phyloP scores from a whole-genome alignment of 345 rosid genomes.

The Fremontodendron californicum region DNA sequence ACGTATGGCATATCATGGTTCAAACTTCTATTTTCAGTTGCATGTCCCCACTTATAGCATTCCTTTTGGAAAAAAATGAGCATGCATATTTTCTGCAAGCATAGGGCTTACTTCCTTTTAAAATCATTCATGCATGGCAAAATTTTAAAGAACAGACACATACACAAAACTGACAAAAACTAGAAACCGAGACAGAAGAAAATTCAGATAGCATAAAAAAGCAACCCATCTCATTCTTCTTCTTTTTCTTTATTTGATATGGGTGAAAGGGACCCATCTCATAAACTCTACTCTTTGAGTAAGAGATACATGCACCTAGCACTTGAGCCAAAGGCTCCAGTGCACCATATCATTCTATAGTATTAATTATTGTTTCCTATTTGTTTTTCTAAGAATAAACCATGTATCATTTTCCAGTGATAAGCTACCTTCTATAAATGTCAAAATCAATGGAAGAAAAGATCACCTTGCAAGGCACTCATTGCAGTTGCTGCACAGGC shows the following conservation, averaged over 20 bases:
- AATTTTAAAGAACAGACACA: background rate
- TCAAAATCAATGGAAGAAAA: background rate
- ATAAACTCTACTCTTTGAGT: background rate
- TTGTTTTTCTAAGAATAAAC: background rate
- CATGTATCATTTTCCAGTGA: background rate
- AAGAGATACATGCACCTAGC: background rate
- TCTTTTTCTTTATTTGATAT: no score
- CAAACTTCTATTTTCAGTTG: background rate
- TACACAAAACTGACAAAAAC: background rate
- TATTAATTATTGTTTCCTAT: background rate
- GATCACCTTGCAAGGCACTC: constrained; percentile 81
- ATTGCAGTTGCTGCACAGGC: constrained; percentile 90
- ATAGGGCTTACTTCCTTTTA: background rate
- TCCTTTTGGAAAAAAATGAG: background rate
- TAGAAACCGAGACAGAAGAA: background rate
- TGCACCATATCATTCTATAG: background rate
- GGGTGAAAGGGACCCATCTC: no score
- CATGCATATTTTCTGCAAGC: background rate
- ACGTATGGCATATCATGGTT: background rate
- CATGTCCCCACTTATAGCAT: background rate
- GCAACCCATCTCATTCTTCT: background rate
- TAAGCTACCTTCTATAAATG: background rate
- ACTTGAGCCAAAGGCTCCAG: background rate
- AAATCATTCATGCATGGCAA: background rate
- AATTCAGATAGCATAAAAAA: background rate